These are phyloP conservation scores for Eucalyptus curtisii DNA, from an alignment of 345 rosid genomes.

Conservation along the genomic window DNA sequence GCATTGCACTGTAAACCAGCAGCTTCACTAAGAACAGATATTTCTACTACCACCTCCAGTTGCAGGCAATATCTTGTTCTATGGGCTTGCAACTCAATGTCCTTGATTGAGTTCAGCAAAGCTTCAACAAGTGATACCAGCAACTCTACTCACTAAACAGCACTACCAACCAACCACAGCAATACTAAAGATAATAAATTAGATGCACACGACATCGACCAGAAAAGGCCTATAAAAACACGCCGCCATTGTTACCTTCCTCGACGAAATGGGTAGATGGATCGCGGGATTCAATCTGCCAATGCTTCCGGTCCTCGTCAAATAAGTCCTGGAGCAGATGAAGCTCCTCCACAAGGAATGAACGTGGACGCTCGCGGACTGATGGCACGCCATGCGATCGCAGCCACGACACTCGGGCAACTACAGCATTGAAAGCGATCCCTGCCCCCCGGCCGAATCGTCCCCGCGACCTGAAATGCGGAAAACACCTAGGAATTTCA, in stretches of 20 bases:
- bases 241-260: neutral
- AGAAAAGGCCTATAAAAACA: neutral
- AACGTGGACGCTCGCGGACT: neutral
- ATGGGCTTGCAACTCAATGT: neutral
- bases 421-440: neutral
- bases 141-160: neutral
- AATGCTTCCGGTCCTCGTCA: neutral
- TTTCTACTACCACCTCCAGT: neutral
- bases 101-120: neutral
- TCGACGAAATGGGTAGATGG: neutral
- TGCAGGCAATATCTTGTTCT: neutral
- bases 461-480: neutral
- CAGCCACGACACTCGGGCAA: neutral
- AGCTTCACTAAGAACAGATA: neutral
- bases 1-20: neutral
- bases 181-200: neutral
- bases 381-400: neutral
- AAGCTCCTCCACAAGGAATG: conserved; percentile 1
- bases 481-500: neutral
- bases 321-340: neutral
- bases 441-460: neutral
- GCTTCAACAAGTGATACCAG: neutral
- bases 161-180: neutral
- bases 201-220: neutral
- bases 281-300: neutral